phyloP scores from a whole-genome alignment of 139 green algal genomes.

The Chlorella sp. region DNA sequence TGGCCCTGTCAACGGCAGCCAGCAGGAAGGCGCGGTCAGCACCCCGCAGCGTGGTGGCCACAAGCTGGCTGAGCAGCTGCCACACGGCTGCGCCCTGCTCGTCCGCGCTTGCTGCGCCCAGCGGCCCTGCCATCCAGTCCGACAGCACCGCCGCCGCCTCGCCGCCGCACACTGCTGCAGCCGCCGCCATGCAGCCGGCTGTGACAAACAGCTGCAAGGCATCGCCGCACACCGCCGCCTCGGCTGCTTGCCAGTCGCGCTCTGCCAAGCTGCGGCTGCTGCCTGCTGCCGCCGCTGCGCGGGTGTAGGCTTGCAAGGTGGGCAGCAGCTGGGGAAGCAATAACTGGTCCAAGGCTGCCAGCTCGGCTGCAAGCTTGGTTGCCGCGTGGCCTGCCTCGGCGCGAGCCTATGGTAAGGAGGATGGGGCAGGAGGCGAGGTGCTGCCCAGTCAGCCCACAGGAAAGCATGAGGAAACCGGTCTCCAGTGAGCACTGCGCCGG shows the following conservation, averaged over 20 bases:
- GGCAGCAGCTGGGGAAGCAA: conserved; percentile 26
- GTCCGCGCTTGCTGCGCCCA: neutral
- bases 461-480: no score
- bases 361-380: neutral
- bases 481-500: no score
- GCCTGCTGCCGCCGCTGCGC: neutral
- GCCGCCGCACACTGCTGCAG: neutral
- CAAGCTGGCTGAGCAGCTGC: conserved; percentile 31
- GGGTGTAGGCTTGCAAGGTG: conserved; percentile 30
- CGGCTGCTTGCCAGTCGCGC: conserved; percentile 10
- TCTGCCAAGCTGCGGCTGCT: neutral
- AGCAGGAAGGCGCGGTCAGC: conserved; percentile 26
- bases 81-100: neutral
- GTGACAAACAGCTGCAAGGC: conserved; percentile 36
- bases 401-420: neutral
- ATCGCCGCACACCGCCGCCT: conserved; percentile 23
- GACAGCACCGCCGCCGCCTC: neutral
- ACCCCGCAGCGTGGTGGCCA: conserved; percentile 9
- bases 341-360: neutral
- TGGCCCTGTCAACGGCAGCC: conserved; percentile 16
- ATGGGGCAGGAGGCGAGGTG: no score
- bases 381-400: neutral
- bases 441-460: no score
- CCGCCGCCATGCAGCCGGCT: conserved; percentile 5
- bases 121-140: conserved; percentile 8